Evolutionary conservation across 331 rosid genomes (phyloP).

Genomic region (Pyracantha coccinea): DNA sequence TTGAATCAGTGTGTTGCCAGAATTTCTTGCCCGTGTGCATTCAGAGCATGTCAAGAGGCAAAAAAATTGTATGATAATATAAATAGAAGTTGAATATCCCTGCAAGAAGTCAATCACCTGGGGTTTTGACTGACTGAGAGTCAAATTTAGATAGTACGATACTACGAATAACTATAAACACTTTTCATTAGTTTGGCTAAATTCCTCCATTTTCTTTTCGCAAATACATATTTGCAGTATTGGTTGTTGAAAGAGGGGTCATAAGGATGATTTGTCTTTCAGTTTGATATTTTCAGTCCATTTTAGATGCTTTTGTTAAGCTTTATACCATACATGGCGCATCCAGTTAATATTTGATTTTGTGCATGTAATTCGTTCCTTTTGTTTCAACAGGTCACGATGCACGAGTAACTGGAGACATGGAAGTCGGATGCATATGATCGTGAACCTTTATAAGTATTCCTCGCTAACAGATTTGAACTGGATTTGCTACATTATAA

Average conservation of each 20-base stretch:
- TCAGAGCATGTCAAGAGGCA: neutral
- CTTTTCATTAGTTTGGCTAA: neutral
- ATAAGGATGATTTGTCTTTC: neutral
- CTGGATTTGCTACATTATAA: neutral
- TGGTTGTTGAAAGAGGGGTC: neutral
- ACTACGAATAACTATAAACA: no score
- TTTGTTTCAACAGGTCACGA: neutral
- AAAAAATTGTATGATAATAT: neutral
- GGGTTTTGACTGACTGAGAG: neutral
- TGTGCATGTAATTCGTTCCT: neutral
- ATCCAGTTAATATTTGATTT: no score
- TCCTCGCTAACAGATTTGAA: neutral
- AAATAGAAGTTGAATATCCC: neutral
- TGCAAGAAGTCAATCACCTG: neutral
- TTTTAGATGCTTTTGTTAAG: neutral
- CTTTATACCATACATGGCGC: no score
- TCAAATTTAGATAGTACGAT: no score
- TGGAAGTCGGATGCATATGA: neutral
- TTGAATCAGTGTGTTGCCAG: neutral
- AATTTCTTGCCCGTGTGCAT: neutral
- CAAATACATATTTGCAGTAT: neutral
- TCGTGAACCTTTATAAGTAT: neutral
- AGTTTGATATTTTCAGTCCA: neutral
- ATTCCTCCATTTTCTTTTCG: neutral
- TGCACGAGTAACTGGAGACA: neutral